Evolutionary conservation across 2,329 filamentous ascomycete genomes (phyloP).

Genomic region (Pseudocercospora cruenta): DNA sequence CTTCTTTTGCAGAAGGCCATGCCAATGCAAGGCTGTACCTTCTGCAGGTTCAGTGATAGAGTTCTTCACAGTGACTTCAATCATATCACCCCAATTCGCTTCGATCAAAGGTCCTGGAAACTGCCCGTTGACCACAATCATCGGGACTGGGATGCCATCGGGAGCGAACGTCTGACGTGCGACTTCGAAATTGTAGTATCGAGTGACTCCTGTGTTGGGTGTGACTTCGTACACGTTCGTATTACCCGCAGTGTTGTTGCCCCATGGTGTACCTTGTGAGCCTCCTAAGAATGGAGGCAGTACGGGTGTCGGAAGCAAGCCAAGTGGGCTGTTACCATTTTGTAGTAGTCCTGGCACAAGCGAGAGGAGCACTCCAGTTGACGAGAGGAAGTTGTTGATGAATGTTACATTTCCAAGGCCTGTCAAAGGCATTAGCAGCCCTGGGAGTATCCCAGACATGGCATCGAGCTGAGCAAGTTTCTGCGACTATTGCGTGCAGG

Average conservation of each 20-base stretch:
- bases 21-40: constrained; percentile 48
- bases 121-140: constrained; percentile 32
- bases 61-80: constrained; percentile 39
- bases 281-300: constrained; percentile 22
- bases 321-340: constrained; percentile 18
- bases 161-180: constrained; percentile 26
- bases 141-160: constrained; percentile 28
- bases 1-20: constrained; percentile 42
- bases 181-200: constrained; percentile 34
- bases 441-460: constrained; percentile 7
- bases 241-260: constrained; percentile 31
- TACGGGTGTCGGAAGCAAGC: constrained; percentile 18
- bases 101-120: constrained; percentile 33
- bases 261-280: constrained; percentile 34
- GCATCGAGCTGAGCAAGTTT: not conserved
- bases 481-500: not conserved
- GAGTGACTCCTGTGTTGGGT: constrained; percentile 33
- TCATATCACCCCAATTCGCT: constrained; percentile 46
- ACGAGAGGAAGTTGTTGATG: constrained; percentile 25
- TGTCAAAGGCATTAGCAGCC: constrained; percentile 19
- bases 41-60: constrained; percentile 29
- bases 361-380: constrained; percentile 21
- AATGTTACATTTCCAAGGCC: constrained; percentile 26
- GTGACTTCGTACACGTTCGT: constrained; percentile 31
- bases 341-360: constrained; percentile 20